Base-by-base conservation (phyloP, 768 basidiomycete species). In the Scleroderma citrinum region DNA sequence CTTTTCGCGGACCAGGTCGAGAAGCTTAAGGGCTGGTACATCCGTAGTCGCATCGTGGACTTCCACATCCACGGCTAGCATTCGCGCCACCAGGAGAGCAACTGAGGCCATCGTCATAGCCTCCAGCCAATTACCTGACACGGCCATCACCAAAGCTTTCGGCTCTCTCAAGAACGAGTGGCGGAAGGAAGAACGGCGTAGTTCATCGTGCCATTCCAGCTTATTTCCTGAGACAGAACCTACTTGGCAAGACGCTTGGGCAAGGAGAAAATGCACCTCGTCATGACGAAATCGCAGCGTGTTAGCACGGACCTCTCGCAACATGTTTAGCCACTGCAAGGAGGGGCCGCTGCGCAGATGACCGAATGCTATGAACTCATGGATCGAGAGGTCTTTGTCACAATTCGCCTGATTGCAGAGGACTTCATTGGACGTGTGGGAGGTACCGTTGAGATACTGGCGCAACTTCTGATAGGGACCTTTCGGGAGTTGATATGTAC, bases 291-390 rank as follows among this genome's bases (percentile, higher is more conserved):
- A 69, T 1, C 62, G 65, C 40, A 78, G 54, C 5, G 49, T 46
- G 12, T 64, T 56, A 7, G 66, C 63, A 10, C 63, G 61, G 31
- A 78, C 49, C 54, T 73, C 73, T 20, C 70, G 65, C 11, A 64
- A 53, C 19, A 78, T 74, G 53, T 78, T 78, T 24, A 69, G 55
- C 76, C 75, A 76, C 42, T 78, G 76, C 1, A 78, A 50, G 6
- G 53, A 57, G 2, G 59, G 47, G 5, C 77, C 74, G n/a, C 68
- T 64, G 13, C 77, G 71, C 24, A 78, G 58, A 40, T 60, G 57
- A 5, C 67, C 68, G 49, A 73, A 77, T 0, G 69, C 65, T 24
- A 69, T 61, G 31, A 64, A 70, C 46, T 78, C 75, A 32, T 76
- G 74, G 7, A 73, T 46, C 23, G 50, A 65, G 16, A 77, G 58